A percentile compares a stretch with the other conserved stretches of the same genome.
These are phyloP conservation scores for Leccinum proliferum DNA, from an alignment of 1,284 basidiomycete species.

Conservation along the genomic window DNA sequence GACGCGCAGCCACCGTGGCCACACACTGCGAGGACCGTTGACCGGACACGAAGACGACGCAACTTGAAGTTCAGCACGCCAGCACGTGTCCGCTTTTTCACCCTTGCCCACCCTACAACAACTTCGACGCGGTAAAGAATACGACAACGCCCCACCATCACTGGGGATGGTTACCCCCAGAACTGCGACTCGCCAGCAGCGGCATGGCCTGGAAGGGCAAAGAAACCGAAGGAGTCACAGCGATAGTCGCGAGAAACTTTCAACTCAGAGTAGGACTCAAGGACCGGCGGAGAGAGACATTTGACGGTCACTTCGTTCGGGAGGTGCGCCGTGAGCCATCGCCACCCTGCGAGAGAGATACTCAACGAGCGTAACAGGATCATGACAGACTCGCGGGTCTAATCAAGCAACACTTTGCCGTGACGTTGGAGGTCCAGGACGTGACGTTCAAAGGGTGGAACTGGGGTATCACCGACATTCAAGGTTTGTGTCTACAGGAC, in stretches of 20 bases:
- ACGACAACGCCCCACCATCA: no score
- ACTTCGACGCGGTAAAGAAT: no score
- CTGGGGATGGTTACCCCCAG: slow-evolving; percentile 35
- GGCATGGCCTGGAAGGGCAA: slow-evolving; percentile 92
- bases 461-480: slow-evolving; percentile 95
- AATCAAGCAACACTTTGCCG: slow-evolving; percentile 83
- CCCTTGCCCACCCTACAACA: no score
- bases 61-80: no score
- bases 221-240: slow-evolving; percentile 58
- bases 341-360: background rate
- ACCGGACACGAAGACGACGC: no score
- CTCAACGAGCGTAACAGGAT: background rate
- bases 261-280: slow-evolving; percentile 83
- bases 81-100: no score
- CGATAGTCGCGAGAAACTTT: slow-evolving; percentile 87
- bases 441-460: slow-evolving; percentile 96
- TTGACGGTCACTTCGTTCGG: slow-evolving; percentile 84
- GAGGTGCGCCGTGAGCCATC: slow-evolving; percentile 51
- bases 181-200: slow-evolving; percentile 81
- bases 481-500: slow-evolving; percentile 50
- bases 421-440: slow-evolving; percentile 85
- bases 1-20: no score
- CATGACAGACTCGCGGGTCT: slow-evolving; percentile 72
- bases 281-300: slow-evolving; percentile 75
- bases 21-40: no score